These are phyloP conservation scores for Sequoia sempervirens DNA, from an alignment of 75 land plant species.

Conservation along the genomic window DNA sequence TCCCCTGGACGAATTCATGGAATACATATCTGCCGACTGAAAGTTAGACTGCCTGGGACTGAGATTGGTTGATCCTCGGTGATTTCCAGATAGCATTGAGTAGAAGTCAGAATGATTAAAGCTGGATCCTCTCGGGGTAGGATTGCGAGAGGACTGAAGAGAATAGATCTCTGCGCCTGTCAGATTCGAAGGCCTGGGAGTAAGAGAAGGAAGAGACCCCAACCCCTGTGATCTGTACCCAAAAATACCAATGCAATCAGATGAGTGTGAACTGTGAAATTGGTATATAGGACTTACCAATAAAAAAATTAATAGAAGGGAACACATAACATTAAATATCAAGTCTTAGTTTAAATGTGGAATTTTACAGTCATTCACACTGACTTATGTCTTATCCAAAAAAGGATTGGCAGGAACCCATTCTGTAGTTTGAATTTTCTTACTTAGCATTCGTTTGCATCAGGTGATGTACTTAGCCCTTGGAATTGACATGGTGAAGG, in stretches of 20 bases:
- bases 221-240: slow-evolving; percentile 11
- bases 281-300: too few species aligned
- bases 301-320: too few species aligned
- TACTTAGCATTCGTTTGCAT: too few species aligned
- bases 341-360: too few species aligned
- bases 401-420: too few species aligned
- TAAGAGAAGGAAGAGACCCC: slow-evolving; percentile 25
- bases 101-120: slow-evolving; percentile 78
- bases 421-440: too few species aligned
- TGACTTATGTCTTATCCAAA: too few species aligned
- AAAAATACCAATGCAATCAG: background rate
- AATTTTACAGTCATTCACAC: too few species aligned
- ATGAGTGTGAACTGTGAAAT: background rate
- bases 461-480: too few species aligned
- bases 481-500: too few species aligned
- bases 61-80: background rate
- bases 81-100: slow-evolving; percentile 56
- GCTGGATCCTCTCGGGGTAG: slow-evolving; percentile 84
- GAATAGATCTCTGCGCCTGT: slow-evolving; percentile 93
- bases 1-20: slow-evolving; percentile 71
- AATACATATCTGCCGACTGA: slow-evolving; percentile 54
- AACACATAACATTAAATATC: too few species aligned
- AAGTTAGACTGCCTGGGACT: slow-evolving; percentile 39
- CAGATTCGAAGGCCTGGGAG: slow-evolving; percentile 67
- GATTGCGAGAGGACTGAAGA: slow-evolving; percentile 69